Conservation (phyloP, 1,284 basidiomycete genomes). For the Heterobasidion irregulare region DNA sequence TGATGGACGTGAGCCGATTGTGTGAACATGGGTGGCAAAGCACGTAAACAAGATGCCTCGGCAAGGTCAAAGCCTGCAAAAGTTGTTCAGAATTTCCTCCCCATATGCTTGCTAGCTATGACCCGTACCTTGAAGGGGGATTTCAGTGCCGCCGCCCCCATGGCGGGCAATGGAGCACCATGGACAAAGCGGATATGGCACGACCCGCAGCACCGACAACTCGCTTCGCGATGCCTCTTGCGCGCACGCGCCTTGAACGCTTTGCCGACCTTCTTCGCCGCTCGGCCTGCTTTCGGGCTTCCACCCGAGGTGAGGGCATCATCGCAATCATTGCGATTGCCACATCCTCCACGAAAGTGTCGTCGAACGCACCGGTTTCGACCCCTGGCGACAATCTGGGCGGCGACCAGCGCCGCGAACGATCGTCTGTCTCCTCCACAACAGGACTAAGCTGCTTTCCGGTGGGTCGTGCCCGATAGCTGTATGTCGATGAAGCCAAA, state of each 20-base stretch:
- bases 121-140: background rate
- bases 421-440: constrained; percentile 12
- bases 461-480: constrained; percentile 9
- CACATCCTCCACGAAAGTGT: constrained; percentile 11
- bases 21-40: too few relatives aligned
- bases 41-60: too few relatives aligned
- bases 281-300: constrained; percentile 6
- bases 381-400: constrained; percentile 3
- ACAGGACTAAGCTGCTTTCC: constrained; percentile 13
- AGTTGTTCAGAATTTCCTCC: too few relatives aligned
- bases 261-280: constrained; percentile 2
- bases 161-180: constrained; percentile 6
- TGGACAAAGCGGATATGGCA: constrained; percentile 4
- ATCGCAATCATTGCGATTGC: constrained; percentile 10
- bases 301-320: constrained; percentile 7
- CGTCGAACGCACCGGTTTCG: background rate
- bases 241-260: background rate
- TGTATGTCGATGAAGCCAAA: constrained; percentile 10
- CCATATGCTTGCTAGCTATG: too few relatives aligned
- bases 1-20: too few relatives aligned
- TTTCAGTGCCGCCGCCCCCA: background rate
- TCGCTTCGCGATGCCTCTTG: constrained; percentile 4
- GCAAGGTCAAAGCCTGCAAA: too few relatives aligned
- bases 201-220: constrained; percentile 8
- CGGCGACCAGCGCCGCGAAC: constrained; percentile 8